phyloP scores from a whole-genome alignment of 1,139 yeast genomes.

The Yamadazyma friedrichii region DNA sequence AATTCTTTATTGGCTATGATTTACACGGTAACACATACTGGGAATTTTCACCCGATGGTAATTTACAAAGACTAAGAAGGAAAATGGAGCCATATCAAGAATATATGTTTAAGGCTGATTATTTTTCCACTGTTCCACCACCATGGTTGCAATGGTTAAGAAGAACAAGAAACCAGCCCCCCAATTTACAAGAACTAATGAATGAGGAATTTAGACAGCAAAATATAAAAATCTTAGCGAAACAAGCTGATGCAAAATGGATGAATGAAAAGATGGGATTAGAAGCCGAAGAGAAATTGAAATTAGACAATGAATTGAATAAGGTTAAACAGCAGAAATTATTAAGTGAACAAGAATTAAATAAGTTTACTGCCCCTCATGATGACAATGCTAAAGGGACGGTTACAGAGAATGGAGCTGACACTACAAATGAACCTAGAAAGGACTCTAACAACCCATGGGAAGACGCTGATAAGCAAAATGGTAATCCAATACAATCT shows the following conservation, averaged over 20 bases:
- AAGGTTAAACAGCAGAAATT: conserved; percentile 22
- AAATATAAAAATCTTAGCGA: conserved; percentile 54
- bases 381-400: neutral
- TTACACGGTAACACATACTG: conserved; percentile 80
- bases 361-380: too few species aligned
- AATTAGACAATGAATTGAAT: conserved; percentile 35
- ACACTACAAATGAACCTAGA: neutral
- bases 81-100: conserved; percentile 47
- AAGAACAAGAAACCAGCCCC: conserved; percentile 57
- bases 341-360: neutral
- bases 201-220: conserved; percentile 58
- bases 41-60: conserved; percentile 65
- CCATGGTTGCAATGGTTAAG: conserved; percentile 86
- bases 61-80: conserved; percentile 44
- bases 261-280: conserved; percentile 34
- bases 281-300: conserved; percentile 31
- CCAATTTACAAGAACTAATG: conserved; percentile 60
- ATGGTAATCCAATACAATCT: conserved; percentile 32
- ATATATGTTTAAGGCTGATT: conserved; percentile 47
- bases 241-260: conserved; percentile 64
- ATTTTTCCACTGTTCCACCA: conserved; percentile 53
- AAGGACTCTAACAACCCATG: conserved; percentile 26
- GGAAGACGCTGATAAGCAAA: conserved; percentile 33
- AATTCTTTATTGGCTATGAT: conserved; percentile 69
- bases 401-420: neutral